Conservation (phyloP, 306 rosid genomes). For the Glycine latifolia region DNA sequence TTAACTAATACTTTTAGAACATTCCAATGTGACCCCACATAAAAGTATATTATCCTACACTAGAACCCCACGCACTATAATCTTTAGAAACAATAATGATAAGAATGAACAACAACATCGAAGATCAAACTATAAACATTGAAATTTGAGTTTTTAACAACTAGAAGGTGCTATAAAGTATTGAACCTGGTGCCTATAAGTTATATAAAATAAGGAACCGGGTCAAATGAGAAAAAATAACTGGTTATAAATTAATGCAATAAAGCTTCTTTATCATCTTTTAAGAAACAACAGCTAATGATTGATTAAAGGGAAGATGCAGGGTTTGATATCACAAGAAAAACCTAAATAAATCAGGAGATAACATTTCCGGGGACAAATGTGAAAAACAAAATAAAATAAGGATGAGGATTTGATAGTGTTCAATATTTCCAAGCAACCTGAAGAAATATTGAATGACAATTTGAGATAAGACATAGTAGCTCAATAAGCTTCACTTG, state of each 20-base stretch:
- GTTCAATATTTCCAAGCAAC: conserved; percentile 55
- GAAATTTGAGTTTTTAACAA: conserved; percentile 6
- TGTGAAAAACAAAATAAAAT: conserved; percentile 42
- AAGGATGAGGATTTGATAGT: conserved; percentile 43
- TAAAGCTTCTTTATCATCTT: conserved; percentile 48
- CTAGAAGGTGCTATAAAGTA: conserved; percentile 30
- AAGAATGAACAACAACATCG: conserved; percentile 33
- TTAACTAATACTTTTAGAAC: not conserved
- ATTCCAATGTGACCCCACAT: not conserved
- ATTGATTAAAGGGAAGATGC: conserved; percentile 31
- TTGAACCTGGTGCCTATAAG: not conserved
- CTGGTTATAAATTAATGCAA: conserved; percentile 32
- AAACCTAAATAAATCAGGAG: conserved; percentile 33
- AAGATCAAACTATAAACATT: conserved; percentile 1
- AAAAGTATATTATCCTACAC: conserved; percentile 11
- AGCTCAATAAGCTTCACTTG: conserved; percentile 55
- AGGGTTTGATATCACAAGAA: conserved; percentile 35
- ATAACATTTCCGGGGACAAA: conserved; percentile 31
- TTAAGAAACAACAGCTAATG: conserved; percentile 43
- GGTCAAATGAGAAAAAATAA: conserved; percentile 30
- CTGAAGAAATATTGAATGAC: conserved; percentile 48
- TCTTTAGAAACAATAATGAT: conserved; percentile 23
- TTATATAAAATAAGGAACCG: conserved; percentile 25
- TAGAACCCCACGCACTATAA: conserved; percentile 11
- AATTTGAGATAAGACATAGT: conserved; percentile 48